These are phyloP conservation scores for Metarhizium robertsii DNA, from an alignment of 2,329 filamentous ascomycete genomes.

Conservation along the genomic window DNA sequence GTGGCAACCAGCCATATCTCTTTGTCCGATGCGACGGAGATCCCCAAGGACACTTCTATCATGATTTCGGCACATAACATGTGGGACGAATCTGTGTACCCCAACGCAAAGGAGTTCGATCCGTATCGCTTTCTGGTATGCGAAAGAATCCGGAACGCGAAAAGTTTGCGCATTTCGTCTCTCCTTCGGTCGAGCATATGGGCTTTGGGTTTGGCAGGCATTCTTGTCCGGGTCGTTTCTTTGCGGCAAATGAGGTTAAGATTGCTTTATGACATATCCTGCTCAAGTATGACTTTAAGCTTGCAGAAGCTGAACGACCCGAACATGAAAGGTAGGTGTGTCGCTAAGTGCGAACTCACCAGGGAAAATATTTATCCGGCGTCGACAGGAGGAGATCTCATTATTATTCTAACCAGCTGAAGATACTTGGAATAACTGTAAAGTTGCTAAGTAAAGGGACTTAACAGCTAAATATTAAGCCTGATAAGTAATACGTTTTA, in stretches of 20 bases:
- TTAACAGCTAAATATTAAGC: too few relatives aligned
- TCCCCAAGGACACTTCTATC: not conserved
- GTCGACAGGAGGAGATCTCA: too few relatives aligned
- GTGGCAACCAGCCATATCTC: not conserved
- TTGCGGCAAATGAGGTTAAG: conserved; percentile 41
- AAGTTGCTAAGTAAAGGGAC: too few relatives aligned
- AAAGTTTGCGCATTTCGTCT: conserved; percentile 30
- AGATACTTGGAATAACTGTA: too few relatives aligned
- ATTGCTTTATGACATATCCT: conserved; percentile 37
- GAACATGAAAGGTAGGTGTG: too few relatives aligned
- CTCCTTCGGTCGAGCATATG: conserved; percentile 36
- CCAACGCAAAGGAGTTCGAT: not conserved
- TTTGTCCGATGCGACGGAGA: not conserved
- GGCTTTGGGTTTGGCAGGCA: conserved; percentile 45
- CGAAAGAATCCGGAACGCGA: conserved; percentile 24
- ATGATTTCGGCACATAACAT: not conserved
- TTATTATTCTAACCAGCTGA: too few relatives aligned
- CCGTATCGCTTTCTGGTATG: conserved; percentile 26
- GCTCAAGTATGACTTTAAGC: conserved; percentile 34
- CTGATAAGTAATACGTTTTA: too few relatives aligned
- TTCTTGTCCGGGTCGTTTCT: conserved; percentile 41
- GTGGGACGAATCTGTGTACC: not conserved
- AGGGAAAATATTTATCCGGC: too few relatives aligned
- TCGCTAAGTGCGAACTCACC: too few relatives aligned
- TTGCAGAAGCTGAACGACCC: not conserved